phyloP scores from a whole-genome alignment of 441 rosid species.

The Bruguiera hainesii region DNA sequence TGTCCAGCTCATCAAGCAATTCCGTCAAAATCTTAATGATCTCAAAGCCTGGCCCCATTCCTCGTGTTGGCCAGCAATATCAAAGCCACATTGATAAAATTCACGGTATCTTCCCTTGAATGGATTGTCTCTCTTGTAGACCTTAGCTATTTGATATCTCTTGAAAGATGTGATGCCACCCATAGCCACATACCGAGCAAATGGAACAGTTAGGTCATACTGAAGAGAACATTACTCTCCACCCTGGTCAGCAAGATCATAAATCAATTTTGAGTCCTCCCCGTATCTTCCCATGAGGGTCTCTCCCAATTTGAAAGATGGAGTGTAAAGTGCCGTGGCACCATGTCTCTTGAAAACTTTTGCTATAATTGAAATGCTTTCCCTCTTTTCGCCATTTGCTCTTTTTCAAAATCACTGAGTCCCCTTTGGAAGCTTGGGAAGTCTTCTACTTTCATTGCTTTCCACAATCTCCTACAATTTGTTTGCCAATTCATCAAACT shows the following conservation, averaged over 20 bases:
- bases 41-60: constrained; percentile 97
- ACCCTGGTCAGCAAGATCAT: constrained; percentile 98
- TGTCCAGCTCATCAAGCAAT: constrained; percentile 72
- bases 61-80: constrained; percentile 82
- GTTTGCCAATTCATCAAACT: constrained; percentile 46
- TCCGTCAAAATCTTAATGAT: constrained; percentile 69
- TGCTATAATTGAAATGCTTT: constrained; percentile 71
- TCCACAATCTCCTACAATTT: constrained; percentile 75
- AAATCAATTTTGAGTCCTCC: constrained; percentile 91
- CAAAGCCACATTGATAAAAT: constrained; percentile 96
- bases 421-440: constrained; percentile 94
- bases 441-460: constrained; percentile 87
- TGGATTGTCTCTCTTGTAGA: constrained; percentile 90
- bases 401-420: constrained; percentile 85
- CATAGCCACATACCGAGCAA: constrained; percentile 93
- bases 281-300: constrained; percentile 93
- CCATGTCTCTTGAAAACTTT: constrained; percentile 85
- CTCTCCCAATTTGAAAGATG: constrained; percentile 93
- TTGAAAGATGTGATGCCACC: constrained; percentile 77
- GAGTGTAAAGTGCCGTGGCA: constrained; percentile 92
- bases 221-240: constrained; percentile 95
- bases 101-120: constrained; percentile 92
- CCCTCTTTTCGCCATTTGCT: constrained; percentile 78
- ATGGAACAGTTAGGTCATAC: constrained; percentile 93
- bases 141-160: constrained; percentile 88